phyloP scores from a whole-genome alignment of 1,284 basidiomycete species.

The Anthracocystis setariae region DNA sequence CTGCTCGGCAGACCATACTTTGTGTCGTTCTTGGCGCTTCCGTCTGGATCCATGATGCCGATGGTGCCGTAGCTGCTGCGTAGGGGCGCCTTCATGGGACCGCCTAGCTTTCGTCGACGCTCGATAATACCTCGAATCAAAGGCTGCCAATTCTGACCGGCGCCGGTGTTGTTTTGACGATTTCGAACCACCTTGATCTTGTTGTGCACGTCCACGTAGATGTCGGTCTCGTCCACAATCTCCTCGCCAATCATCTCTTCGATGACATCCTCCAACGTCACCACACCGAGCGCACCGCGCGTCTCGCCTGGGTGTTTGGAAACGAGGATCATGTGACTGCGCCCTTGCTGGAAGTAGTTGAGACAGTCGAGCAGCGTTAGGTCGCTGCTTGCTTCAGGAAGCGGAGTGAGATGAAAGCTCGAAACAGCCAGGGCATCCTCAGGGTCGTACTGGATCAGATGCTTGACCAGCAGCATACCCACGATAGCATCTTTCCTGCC shows the following conservation, averaged over 20 bases:
- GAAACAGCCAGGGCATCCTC: constrained; percentile 79
- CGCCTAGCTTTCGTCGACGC: constrained; percentile 59
- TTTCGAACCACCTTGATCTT: constrained; percentile 60
- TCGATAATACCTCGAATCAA: constrained; percentile 67
- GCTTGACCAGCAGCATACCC: constrained; percentile 78
- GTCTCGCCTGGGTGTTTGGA: constrained; percentile 82
- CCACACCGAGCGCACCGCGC: constrained; percentile 75
- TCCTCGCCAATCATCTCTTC: constrained; percentile 73
- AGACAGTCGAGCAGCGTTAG: constrained; percentile 74
- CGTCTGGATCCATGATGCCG: constrained; percentile 23
- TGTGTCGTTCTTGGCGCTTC: constrained; percentile 12
- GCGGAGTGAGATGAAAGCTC: constrained; percentile 72
- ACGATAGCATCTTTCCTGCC: constrained; percentile 80
- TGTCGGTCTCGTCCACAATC: constrained; percentile 66
- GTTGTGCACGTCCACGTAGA: constrained; percentile 65
- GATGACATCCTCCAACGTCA: constrained; percentile 71
- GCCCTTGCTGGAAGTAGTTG: constrained; percentile 81
- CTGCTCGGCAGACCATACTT: constrained; percentile 45
- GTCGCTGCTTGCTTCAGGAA: constrained; percentile 86
- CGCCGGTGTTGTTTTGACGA: constrained; percentile 21
- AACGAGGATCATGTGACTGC: constrained; percentile 89
- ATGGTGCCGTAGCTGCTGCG: constrained; percentile 59
- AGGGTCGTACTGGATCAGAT: constrained; percentile 91
- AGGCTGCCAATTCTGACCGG: constrained; percentile 59
- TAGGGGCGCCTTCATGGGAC: constrained; percentile 54